Evolutionary conservation across 2,329 filamentous ascomycete genomes (phyloP).

Genomic region (Monilinia fructigena): DNA sequence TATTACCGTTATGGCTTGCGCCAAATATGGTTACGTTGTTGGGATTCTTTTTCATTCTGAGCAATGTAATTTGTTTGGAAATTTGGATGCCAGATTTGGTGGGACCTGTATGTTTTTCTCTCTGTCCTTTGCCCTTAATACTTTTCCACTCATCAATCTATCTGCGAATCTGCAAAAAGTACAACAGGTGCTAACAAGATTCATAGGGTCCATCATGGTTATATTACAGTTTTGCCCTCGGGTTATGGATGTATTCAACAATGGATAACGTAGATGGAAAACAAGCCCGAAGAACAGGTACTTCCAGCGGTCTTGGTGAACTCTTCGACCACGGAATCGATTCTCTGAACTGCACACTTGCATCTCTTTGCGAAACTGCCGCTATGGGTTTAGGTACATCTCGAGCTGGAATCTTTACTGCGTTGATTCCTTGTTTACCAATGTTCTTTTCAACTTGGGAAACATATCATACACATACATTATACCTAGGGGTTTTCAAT

Average conservation of each 20-base stretch:
- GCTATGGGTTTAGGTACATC: constrained; percentile 89
- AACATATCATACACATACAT: constrained; percentile 96
- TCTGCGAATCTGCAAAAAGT: background rate
- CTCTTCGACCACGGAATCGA: constrained; percentile 99
- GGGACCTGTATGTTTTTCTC: constrained; percentile 66
- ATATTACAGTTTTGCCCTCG: constrained; percentile 93
- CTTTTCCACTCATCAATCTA: background rate
- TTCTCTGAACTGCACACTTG: constrained; percentile 94
- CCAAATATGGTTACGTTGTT: constrained; percentile 97
- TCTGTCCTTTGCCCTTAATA: background rate
- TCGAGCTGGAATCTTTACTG: constrained; percentile 84
- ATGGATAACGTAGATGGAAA: constrained; percentile 99
- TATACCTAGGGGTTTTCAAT: constrained; percentile 96
- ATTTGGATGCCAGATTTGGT: constrained; percentile 86
- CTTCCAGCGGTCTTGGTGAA: constrained; percentile 90
- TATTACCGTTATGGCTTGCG: constrained; percentile 92
- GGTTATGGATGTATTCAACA: constrained; percentile 97
- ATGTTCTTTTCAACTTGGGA: constrained; percentile 99
- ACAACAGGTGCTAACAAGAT: constrained; percentile 26
- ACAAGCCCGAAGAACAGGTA: constrained; percentile 90
- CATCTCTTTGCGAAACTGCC: constrained; percentile 83
- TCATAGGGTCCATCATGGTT: constrained; percentile 82
- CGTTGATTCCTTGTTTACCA: constrained; percentile 83
- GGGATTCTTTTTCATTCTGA: constrained; percentile 91
- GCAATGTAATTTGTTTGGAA: constrained; percentile 71